phyloP scores from a whole-genome alignment of 352 stramenopile genomes.

The Elongisporangium anandrum region DNA sequence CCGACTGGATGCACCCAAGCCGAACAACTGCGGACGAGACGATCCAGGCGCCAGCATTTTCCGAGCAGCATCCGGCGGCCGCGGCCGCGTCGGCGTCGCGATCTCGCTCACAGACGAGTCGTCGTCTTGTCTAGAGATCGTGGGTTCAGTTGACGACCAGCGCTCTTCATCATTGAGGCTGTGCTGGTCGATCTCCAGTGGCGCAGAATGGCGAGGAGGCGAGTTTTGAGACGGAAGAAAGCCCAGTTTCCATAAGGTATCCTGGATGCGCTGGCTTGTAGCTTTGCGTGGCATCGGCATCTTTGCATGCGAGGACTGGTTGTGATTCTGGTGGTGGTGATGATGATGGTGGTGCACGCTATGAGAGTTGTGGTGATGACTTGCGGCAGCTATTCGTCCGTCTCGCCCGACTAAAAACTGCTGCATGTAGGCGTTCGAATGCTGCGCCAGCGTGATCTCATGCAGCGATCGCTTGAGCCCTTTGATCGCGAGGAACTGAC shows the following conservation, averaged over 20 bases:
- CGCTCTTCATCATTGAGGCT: constrained; percentile 3
- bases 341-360: constrained; percentile 4
- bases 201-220: constrained; percentile 5
- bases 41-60: background rate
- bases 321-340: constrained; percentile 5
- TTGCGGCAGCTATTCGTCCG: constrained; percentile 19
- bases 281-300: constrained; percentile 6
- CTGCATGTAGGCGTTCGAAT: constrained; percentile 57
- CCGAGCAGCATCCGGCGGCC: background rate
- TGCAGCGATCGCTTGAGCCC: constrained; percentile 64
- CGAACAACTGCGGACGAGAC: background rate
- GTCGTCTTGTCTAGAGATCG: constrained; percentile 2
- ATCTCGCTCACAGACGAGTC: constrained; percentile 22
- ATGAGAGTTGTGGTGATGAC: constrained; percentile 3
- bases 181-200: background rate
- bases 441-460: constrained; percentile 38
- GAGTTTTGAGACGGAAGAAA: constrained; percentile 18
- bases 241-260: constrained; percentile 33
- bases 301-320: background rate
- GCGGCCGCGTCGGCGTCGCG: constrained; percentile 1
- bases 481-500: constrained; percentile 70
- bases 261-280: constrained; percentile 21
- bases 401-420: constrained; percentile 28
- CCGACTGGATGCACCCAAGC: background rate
- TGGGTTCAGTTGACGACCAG: background rate